These are phyloP conservation scores for Sugiyamaella americana DNA, from an alignment of 805 yeast genomes.

Conservation along the genomic window DNA sequence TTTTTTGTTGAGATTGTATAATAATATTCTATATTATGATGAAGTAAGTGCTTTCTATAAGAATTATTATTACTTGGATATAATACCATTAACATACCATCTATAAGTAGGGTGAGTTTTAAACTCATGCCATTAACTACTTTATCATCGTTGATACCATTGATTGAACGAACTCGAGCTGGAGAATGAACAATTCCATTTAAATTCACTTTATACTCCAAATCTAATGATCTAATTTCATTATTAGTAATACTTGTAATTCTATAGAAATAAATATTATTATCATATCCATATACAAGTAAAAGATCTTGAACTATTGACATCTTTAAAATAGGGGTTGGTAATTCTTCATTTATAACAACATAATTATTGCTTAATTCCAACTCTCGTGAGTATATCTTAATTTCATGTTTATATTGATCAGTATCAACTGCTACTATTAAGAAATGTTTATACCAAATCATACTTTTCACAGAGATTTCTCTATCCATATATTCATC, in stretches of 20 bases:
- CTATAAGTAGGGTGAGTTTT: slow-evolving; percentile 31
- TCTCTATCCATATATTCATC: slow-evolving; percentile 32
- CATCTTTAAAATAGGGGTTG: slow-evolving; percentile 29
- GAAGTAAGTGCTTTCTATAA: slow-evolving; percentile 27
- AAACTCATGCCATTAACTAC: slow-evolving; percentile 2
- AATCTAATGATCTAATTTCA: slow-evolving; percentile 22
- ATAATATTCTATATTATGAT: slow-evolving; percentile 34
- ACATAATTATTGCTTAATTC: slow-evolving; percentile 31
- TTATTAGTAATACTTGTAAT: slow-evolving; percentile 12
- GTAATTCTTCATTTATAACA: slow-evolving; percentile 27
- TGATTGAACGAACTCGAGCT: slow-evolving; percentile 33
- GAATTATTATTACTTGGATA: slow-evolving; percentile 13
- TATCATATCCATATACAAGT: slow-evolving; percentile 32
- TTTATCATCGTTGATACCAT: slow-evolving; percentile 19
- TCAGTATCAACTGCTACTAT: slow-evolving; percentile 32
- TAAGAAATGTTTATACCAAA: slow-evolving; percentile 35
- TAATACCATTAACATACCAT: slow-evolving; percentile 33
- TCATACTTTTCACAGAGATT: slow-evolving; percentile 34
- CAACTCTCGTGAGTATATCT: slow-evolving; percentile 34
- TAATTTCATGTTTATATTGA: slow-evolving; percentile 24
- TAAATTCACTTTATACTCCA: slow-evolving; percentile 32
- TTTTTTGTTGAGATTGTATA: slow-evolving; percentile 22
- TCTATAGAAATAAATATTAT: slow-evolving; percentile 28
- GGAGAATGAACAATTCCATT: slow-evolving; percentile 35
- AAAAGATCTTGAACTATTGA: slow-evolving; percentile 27